phyloP scores from a whole-genome alignment of 164 flowering plant species.

The Aristolochia californica region DNA sequence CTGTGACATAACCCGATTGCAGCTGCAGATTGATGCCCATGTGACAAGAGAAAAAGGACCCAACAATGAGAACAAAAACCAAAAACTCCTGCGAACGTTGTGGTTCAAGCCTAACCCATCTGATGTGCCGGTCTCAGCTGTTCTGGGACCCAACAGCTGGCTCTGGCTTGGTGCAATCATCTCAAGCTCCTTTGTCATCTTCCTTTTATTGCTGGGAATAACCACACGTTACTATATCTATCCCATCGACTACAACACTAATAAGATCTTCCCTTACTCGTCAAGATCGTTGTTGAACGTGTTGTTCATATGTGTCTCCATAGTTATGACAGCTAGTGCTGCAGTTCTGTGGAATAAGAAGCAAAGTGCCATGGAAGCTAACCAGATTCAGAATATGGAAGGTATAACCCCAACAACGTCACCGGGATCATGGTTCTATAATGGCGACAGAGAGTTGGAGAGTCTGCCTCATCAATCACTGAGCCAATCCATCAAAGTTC shows the following conservation, averaged over 20 bases:
- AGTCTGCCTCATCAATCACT: conserved; percentile 51
- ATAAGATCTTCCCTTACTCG: conserved; percentile 21
- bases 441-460: conserved; percentile 48
- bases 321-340: conserved; percentile 30
- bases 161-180: conserved; percentile 64
- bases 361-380: conserved; percentile 26
- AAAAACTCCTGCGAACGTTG: conserved; percentile 17
- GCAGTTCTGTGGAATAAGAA: conserved; percentile 60
- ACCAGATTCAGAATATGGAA: conserved; percentile 34
- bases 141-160: conserved; percentile 64
- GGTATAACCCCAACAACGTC: conserved; percentile 15
- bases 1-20: conserved; percentile 23
- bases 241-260: conserved; percentile 54
- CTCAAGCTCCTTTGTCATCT: conserved; percentile 53
- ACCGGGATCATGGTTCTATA: conserved; percentile 8
- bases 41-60: conserved; percentile 56
- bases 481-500: conserved; percentile 41
- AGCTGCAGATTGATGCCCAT: conserved; percentile 61
- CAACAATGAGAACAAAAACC: neutral
- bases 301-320: conserved; percentile 35
- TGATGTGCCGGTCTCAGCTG: conserved; percentile 42
- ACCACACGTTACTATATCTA: conserved; percentile 47
- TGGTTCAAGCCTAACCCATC: conserved; percentile 54
- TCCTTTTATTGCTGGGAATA: conserved; percentile 45
- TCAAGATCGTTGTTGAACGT: conserved; percentile 27